Base-by-base conservation (phyloP, 2,329 filamentous ascomycete genomes). In the Penicillium glabrum region DNA sequence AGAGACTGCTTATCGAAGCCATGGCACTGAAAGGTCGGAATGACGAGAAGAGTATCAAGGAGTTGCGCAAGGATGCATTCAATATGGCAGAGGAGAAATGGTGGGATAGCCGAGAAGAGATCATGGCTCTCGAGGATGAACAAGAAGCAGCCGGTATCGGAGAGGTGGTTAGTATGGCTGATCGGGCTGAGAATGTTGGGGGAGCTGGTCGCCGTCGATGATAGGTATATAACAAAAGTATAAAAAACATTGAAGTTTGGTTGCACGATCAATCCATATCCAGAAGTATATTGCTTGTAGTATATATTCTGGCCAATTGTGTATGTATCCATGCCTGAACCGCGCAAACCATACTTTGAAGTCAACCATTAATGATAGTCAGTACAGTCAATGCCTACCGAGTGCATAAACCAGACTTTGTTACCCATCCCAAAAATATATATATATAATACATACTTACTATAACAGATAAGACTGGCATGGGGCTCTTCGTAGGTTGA, bases 21-120 rank as follows among this genome's bases (percentile, higher is more conserved):
- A 77, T 95, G 57, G 84, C 87, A 59, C 87, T 85, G 78, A 87
- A 87, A 73, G 84, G 84, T 33, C 79, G 86, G 45, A 66, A 62
- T 1, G 63, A 67, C 2, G 74, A 86, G 41, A 82, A 91, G 62
- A 82, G 86, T 0, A 80, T 96, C 69, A 99, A 99, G 80, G 95
- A 98, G 79, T 87, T 98, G 68, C 92, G 96, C 74, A 89, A 93
- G 68, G 87, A 86, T 71, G 95, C 92, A 1, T 99, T 97, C 72
- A 89, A 91, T 70, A 83, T 91, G 62, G 93, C 93, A 41, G 95
- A 99, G 75, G 90, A 93, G 77, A 96, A 96, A 74, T 99, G 95
- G 95, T 99, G 95, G 95, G 95, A 97, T 80, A 92, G 89, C 71
- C 85, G 95, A 67, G 95, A 99, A 78, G 93, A 98, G 77, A 90